Evolutionary conservation across 106 monocot species (phyloP), one percentile per base, ranked within the genome.

Genomic region (Apostasia ramifera): DNA sequence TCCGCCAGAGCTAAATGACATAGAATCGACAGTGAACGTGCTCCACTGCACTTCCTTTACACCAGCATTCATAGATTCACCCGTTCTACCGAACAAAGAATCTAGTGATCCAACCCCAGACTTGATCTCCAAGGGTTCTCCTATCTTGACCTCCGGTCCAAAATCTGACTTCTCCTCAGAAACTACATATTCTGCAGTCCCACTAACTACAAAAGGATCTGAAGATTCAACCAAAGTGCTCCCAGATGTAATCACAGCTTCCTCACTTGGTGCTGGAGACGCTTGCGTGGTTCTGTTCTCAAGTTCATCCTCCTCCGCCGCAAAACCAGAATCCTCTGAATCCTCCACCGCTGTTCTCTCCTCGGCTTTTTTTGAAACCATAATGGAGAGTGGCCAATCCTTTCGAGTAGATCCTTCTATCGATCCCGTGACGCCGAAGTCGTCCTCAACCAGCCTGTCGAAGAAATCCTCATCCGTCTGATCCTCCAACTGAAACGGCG

Each of bases 11-110:
- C 55, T 77, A 47, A 61, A 50, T 57, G 47, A 64, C 38, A 66
- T 73, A 3, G 61, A 63, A 42, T 53, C 72, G 46, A 63, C 47
- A 66, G 57, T 44, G 72, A 92, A 89, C 3, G 81, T 71, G 68
- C 73, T 97, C 95, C 95, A 97, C 72, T 89, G 84, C 47, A 87
- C 92, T 66, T 72, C 85, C 81, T 89, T 97, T 40, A 92, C 79
- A 43, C 88, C 71, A 26, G 81, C 76, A 50, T 69, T 68, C 67
- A 76, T 83, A 2, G 74, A 68, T 55, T 76, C 83, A 53, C 13
- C 57, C 42, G 67, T 69, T 57, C 72, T 71, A 59, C 54, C 73
- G n/a, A 13, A 44, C 5, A 44, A 47, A 11, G 70, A 66, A 62
- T 62, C 62, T 38, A 8, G 45, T 44, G 62, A 62, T 45, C 44